A percentile compares a stretch with the other conserved stretches of the same genome.
Evolutionary conservation across 1,139 yeast genomes (phyloP).

Genomic region (Scheffersomyces titani): DNA sequence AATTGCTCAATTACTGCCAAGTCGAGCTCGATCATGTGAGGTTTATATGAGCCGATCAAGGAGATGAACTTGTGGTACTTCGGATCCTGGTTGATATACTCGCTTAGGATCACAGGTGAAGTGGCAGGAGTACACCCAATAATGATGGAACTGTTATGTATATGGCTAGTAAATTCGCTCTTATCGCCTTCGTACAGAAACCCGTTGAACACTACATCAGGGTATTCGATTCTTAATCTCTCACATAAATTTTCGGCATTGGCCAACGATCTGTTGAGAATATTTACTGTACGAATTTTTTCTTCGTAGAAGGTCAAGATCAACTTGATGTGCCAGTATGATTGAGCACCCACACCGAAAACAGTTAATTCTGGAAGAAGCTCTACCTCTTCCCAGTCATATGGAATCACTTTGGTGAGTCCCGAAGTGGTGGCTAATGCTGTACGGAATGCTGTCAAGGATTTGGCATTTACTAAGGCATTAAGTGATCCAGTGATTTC

Average conservation of each 20-base stretch:
- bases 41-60: constrained; percentile 69
- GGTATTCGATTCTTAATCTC: constrained; percentile 25
- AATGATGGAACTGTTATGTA: constrained; percentile 40
- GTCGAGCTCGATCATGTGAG: constrained; percentile 68
- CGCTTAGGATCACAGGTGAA: constrained; percentile 41
- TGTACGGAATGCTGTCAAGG: constrained; percentile 68
- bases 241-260: constrained; percentile 38
- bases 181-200: constrained; percentile 20
- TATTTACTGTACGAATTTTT: constrained; percentile 36
- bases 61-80: constrained; percentile 46
- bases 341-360: constrained; percentile 70
- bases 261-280: constrained; percentile 47
- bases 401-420: constrained; percentile 36
- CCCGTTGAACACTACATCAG: constrained; percentile 20
- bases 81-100: constrained; percentile 32
- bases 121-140: constrained; percentile 65
- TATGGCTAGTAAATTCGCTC: constrained; percentile 15
- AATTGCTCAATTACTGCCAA: constrained; percentile 38
- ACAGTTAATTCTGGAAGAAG: constrained; percentile 37
- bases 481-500: constrained; percentile 49
- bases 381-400: constrained; percentile 8
- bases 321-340: constrained; percentile 62
- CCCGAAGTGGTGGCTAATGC: constrained; percentile 60
- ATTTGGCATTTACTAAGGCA: constrained; percentile 60
- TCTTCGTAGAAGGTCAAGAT: constrained; percentile 42